Conservation (phyloP, 768 basidiomycete genomes). For the Trametes gibbosa region DNA sequence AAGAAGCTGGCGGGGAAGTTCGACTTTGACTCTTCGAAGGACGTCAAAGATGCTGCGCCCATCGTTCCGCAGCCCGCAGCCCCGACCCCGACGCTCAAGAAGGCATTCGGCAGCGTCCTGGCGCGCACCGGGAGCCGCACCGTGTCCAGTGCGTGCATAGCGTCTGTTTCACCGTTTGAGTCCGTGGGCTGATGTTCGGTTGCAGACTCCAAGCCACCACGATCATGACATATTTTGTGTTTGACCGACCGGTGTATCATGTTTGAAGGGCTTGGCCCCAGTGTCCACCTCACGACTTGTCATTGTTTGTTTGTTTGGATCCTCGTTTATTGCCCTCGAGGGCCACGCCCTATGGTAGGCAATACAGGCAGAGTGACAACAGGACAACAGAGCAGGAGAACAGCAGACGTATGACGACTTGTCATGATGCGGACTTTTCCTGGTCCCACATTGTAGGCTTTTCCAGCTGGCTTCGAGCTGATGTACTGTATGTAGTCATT, state of each 20-base stretch:
- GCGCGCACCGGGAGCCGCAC: slow-evolving; percentile 15
- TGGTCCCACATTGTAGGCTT: too few relatives aligned
- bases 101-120: slow-evolving; percentile 16
- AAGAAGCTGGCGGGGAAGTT: slow-evolving; percentile 21
- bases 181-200: neutral
- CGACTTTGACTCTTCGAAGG: slow-evolving; percentile 12
- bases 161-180: too few relatives aligned
- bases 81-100: slow-evolving; percentile 7
- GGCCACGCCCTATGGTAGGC: too few relatives aligned
- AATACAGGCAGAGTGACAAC: too few relatives aligned
- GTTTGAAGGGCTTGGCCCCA: too few relatives aligned
- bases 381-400: too few relatives aligned
- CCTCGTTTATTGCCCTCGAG: too few relatives aligned
- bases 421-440: neutral
- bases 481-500: neutral
- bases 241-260: too few relatives aligned
- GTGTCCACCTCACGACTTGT: too few relatives aligned
- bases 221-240: neutral
- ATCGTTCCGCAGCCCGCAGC: neutral
- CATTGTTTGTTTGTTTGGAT: too few relatives aligned
- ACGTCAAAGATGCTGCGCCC: neutral
- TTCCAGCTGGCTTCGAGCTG: neutral
- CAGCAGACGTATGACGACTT: too few relatives aligned
- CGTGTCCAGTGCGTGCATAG: slow-evolving; percentile 6
- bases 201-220: slow-evolving; percentile 9